phyloP scores from a whole-genome alignment of 768 basidiomycete genomes.

The Phaeolepiota aurea region DNA sequence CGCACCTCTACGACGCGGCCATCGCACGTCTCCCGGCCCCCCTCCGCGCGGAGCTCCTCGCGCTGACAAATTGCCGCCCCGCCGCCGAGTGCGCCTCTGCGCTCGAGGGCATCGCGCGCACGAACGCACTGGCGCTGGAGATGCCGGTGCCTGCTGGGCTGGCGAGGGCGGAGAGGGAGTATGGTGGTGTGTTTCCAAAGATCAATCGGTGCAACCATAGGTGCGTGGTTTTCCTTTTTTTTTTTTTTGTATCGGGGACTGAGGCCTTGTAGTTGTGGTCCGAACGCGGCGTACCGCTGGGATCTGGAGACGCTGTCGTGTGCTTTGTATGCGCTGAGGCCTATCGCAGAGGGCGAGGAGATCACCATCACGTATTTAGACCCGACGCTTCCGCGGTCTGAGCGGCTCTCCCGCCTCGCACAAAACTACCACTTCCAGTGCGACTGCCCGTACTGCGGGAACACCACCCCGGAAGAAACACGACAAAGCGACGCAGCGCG shows the following conservation, averaged over 20 bases:
- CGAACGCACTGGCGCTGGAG: slow-evolving; percentile 31
- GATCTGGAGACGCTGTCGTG: slow-evolving; percentile 26
- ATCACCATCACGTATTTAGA: slow-evolving; percentile 38
- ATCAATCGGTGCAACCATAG: slow-evolving; percentile 39
- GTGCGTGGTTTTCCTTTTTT: slow-evolving; percentile 11
- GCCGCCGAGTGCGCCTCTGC: slow-evolving; percentile 21
- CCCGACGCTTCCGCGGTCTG: slow-evolving; percentile 23
- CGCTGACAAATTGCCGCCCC: slow-evolving; percentile 22
- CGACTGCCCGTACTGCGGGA: slow-evolving; percentile 27
- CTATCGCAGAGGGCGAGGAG: slow-evolving; percentile 30
- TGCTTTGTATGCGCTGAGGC: slow-evolving; percentile 30
- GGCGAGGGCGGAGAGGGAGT: slow-evolving; percentile 17
- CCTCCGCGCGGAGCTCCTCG: slow-evolving; percentile 17
- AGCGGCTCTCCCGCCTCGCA: slow-evolving; percentile 22
- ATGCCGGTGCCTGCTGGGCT: slow-evolving; percentile 14
- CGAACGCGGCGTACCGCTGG: slow-evolving; percentile 36
- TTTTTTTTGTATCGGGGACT: neutral
- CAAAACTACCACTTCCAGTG: slow-evolving; percentile 34
- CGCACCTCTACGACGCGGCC: slow-evolving; percentile 19
- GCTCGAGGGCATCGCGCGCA: slow-evolving; percentile 34
- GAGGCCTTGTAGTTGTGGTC: slow-evolving; percentile 25
- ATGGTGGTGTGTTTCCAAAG: slow-evolving; percentile 33
- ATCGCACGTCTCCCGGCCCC: slow-evolving; percentile 17
- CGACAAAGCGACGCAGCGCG: slow-evolving; percentile 23
- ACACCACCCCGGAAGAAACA: slow-evolving; percentile 7